Evolutionary conservation across 768 basidiomycete genomes (phyloP).

Genomic region (Cystobasidium ongulense): DNA sequence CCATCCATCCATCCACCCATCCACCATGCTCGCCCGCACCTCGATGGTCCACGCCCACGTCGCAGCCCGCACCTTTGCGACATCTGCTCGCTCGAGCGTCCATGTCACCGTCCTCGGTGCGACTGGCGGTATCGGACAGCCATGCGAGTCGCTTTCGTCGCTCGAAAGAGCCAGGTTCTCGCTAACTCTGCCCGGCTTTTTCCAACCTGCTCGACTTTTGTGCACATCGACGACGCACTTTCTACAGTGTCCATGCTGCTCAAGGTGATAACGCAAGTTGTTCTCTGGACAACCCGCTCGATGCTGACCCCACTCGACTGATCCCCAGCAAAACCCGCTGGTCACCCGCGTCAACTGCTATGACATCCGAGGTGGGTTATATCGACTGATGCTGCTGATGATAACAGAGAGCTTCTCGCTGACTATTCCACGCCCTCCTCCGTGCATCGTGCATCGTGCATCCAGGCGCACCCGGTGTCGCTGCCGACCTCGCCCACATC

Average conservation of each 20-base stretch:
- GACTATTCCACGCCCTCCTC: too few relatives aligned
- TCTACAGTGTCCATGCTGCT: slow-evolving; percentile 22
- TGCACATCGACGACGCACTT: too few relatives aligned
- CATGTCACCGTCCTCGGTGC: slow-evolving; percentile 83
- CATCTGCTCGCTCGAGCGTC: neutral
- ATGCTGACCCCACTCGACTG: neutral
- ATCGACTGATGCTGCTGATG: neutral
- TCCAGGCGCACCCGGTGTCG: slow-evolving; percentile 76
- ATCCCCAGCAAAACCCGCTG: slow-evolving; percentile 65
- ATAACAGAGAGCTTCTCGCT: too few relatives aligned
- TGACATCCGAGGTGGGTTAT: slow-evolving; percentile 63
- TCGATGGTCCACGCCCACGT: neutral
- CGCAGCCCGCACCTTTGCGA: neutral
- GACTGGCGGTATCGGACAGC: slow-evolving; percentile 33
- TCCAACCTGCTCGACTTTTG: too few relatives aligned
- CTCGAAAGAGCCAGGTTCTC: too few relatives aligned
- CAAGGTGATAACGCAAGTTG: neutral
- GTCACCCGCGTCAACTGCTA: slow-evolving; percentile 54
- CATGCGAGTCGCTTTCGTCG: too few relatives aligned
- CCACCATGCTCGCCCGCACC: neutral
- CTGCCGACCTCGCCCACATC: slow-evolving; percentile 70
- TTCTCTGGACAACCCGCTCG: neutral
- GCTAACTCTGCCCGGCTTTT: too few relatives aligned
- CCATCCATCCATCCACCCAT: neutral
- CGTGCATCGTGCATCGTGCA: neutral